Conservation (phyloP, 2,329 filamentous ascomycete genomes). For the Coniosporium tulheliwenetii region DNA sequence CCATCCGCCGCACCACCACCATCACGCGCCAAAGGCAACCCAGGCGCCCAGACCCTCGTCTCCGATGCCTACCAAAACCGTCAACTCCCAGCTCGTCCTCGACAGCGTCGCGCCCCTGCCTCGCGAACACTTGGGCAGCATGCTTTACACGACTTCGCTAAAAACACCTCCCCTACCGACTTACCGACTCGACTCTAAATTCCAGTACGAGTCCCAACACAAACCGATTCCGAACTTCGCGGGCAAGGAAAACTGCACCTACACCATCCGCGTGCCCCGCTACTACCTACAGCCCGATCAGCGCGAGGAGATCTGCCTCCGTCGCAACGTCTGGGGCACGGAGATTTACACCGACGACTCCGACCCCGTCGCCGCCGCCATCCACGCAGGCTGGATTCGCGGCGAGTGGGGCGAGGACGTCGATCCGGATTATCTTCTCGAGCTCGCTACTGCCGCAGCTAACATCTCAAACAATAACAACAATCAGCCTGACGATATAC, state of each 20-base stretch:
- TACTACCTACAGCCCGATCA: slow-evolving; percentile 55
- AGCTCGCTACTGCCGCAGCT: slow-evolving; percentile 23
- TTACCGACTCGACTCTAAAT: slow-evolving; percentile 32
- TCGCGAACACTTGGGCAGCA: slow-evolving; percentile 69
- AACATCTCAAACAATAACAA: slow-evolving; percentile 30
- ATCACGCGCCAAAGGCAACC: slow-evolving; percentile 13
- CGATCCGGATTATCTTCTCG: slow-evolving; percentile 49
- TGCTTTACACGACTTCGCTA: slow-evolving; percentile 61
- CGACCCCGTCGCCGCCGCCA: slow-evolving; percentile 79
- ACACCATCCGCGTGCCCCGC: slow-evolving; percentile 74
- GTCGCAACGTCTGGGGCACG: slow-evolving; percentile 77
- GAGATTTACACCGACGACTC: slow-evolving; percentile 95
- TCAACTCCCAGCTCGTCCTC: slow-evolving; percentile 56
- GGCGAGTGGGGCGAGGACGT: slow-evolving; percentile 76
- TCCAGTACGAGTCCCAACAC: slow-evolving; percentile 44
- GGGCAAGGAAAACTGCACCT: slow-evolving; percentile 73
- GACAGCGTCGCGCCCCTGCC: slow-evolving; percentile 55
- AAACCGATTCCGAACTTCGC: slow-evolving; percentile 62
- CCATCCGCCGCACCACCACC: slow-evolving; percentile 21
- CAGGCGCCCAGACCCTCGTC: slow-evolving; percentile 1
- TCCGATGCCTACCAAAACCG: slow-evolving; percentile 39
- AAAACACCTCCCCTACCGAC: slow-evolving; percentile 24
- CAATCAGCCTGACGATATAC: slow-evolving; percentile 16
- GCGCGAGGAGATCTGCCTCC: slow-evolving; percentile 68
- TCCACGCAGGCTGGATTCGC: slow-evolving; percentile 83